Percentiles rank a stretch among this genome's conserved stretches.
Conservation (phyloP, 2,329 filamentous ascomycete species). For the Colletotrichum tofieldiae region DNA sequence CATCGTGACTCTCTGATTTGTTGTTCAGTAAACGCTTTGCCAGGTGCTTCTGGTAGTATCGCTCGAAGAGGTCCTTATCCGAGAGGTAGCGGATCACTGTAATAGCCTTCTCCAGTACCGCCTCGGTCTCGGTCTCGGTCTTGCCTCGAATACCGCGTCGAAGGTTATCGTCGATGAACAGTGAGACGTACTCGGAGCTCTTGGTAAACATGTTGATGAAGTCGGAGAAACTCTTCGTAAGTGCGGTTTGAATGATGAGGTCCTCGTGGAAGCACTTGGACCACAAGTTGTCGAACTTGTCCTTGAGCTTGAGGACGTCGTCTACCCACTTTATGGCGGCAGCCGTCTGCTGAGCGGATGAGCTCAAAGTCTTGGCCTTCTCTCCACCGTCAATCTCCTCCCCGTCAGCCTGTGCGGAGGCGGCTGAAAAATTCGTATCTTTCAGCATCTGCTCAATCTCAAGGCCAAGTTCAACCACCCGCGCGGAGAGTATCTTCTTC, state of each 20-base stretch:
- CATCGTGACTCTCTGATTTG: slow-evolving; percentile 91
- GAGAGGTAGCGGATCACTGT: slow-evolving; percentile 88
- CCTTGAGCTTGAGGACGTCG: slow-evolving; percentile 87
- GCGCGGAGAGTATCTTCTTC: slow-evolving; percentile 78
- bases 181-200: slow-evolving; percentile 91
- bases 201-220: slow-evolving; percentile 94
- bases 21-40: slow-evolving; percentile 89
- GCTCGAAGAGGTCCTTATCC: slow-evolving; percentile 95
- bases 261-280: slow-evolving; percentile 81
- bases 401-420: slow-evolving; percentile 56
- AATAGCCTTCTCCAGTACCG: slow-evolving; percentile 90
- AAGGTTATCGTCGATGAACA: slow-evolving; percentile 97
- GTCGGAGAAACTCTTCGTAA: slow-evolving; percentile 90
- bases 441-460: slow-evolving; percentile 83
- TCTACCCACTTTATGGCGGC: slow-evolving; percentile 97
- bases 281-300: slow-evolving; percentile 90
- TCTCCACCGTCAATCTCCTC: slow-evolving; percentile 67
- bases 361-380: slow-evolving; percentile 57
- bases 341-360: slow-evolving; percentile 82
- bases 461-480: slow-evolving; percentile 84
- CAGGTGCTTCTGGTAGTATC: slow-evolving; percentile 98
- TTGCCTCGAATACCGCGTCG: slow-evolving; percentile 95
- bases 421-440: slow-evolving; percentile 67
- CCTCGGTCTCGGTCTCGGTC: slow-evolving; percentile 89
- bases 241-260: slow-evolving; percentile 82